Conservation (phyloP, 768 basidiomycete genomes). For the Pleurotus salmoneostramineus region DNA sequence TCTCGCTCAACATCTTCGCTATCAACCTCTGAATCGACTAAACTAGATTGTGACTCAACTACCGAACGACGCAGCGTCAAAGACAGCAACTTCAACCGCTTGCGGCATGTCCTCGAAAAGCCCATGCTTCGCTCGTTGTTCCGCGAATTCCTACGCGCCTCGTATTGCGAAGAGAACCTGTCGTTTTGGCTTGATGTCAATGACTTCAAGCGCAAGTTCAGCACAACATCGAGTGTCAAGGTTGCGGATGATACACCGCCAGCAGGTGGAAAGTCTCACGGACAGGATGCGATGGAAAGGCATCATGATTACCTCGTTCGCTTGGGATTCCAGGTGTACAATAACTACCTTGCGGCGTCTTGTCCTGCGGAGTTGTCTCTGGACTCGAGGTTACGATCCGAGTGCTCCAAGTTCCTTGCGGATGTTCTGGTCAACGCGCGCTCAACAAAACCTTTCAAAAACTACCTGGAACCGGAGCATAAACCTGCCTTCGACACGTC, state of each 20-base stretch:
- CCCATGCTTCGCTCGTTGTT: slow-evolving; percentile 85
- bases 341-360: slow-evolving; percentile 93
- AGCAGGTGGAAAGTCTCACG: slow-evolving; percentile 52
- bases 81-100: slow-evolving; percentile 89
- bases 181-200: slow-evolving; percentile 97
- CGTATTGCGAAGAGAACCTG: slow-evolving; percentile 98
- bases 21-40: slow-evolving; percentile 33
- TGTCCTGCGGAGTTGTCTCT: slow-evolving; percentile 97
- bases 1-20: slow-evolving; percentile 45
- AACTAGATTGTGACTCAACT: slow-evolving; percentile 23
- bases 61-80: slow-evolving; percentile 56
- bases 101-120: slow-evolving; percentile 91
- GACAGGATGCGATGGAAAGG: slow-evolving; percentile 92
- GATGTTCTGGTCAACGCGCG: slow-evolving; percentile 72
- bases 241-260: slow-evolving; percentile 43
- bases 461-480: slow-evolving; percentile 78
- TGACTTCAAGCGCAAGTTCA: slow-evolving; percentile 96
- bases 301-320: slow-evolving; percentile 95
- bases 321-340: slow-evolving; percentile 90
- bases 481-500: slow-evolving; percentile 87
- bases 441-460: slow-evolving; percentile 74
- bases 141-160: slow-evolving; percentile 89
- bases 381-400: slow-evolving; percentile 92
- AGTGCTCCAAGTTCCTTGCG: slow-evolving; percentile 88
- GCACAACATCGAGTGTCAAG: slow-evolving; percentile 89